A percentile compares a stretch with the other conserved stretches of the same genome.
Evolutionary conservation across 345 rosid species (phyloP).

Genomic region (Balakata baccata): DNA sequence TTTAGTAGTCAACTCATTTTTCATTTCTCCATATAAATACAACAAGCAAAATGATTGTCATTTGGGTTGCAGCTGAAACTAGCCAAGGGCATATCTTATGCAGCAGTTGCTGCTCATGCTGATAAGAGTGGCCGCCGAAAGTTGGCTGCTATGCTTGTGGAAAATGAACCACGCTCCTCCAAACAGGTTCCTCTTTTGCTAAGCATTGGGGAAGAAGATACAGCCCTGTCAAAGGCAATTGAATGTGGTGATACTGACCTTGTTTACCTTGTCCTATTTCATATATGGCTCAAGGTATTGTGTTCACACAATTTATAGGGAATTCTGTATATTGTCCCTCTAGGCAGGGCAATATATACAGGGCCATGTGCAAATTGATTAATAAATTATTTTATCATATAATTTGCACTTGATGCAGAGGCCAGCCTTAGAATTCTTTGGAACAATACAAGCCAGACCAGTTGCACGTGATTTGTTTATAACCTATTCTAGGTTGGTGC

Average conservation of each 20-base stretch:
- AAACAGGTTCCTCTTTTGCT: conserved; percentile 94
- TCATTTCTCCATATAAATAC: neutral
- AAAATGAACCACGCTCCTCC: conserved; percentile 90
- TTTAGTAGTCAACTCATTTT: conserved; percentile 5
- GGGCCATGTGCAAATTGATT: neutral
- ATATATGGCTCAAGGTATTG: conserved; percentile 91
- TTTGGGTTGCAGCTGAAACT: conserved; percentile 70
- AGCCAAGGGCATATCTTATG: conserved; percentile 91
- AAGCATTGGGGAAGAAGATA: conserved; percentile 96
- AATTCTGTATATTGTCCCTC: neutral
- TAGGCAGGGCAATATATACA: neutral
- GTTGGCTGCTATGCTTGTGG: conserved; percentile 95
- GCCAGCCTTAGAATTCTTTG: conserved; percentile 76
- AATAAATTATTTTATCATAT: neutral
- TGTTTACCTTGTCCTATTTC: conserved; percentile 90
- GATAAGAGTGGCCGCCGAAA: conserved; percentile 89
- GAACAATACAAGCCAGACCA: conserved; percentile 79
- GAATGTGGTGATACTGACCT: conserved; percentile 98
- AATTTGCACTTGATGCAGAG: conserved; percentile 50
- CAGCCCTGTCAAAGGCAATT: conserved; percentile 82
- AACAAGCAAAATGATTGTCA: conserved; percentile 11
- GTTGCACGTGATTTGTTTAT: conserved; percentile 83
- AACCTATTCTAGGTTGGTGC: conserved; percentile 63
- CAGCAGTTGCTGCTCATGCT: conserved; percentile 99
- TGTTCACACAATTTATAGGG: neutral